These are phyloP conservation scores for Colletotrichum eremochloae DNA, from an alignment of 2,329 filamentous ascomycete species.

Conservation along the genomic window DNA sequence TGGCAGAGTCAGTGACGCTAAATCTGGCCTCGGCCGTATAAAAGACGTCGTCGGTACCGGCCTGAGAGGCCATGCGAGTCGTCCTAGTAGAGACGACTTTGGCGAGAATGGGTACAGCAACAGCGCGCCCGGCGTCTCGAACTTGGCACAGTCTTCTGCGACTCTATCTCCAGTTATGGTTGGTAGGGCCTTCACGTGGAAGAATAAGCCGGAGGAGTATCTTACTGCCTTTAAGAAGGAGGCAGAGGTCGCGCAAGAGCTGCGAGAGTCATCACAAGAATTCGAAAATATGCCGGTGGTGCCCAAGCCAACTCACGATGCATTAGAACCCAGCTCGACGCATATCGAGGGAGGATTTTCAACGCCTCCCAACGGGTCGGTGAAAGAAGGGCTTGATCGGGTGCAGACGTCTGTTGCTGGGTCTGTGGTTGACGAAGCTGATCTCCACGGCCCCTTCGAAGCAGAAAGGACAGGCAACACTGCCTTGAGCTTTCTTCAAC, in stretches of 20 bases:
- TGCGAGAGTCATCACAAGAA: constrained; percentile 28
- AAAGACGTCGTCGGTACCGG: constrained; percentile 83
- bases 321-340: constrained; percentile 24
- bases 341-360: constrained; percentile 27
- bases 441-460: constrained; percentile 67
- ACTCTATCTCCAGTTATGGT: constrained; percentile 55
- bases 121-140: constrained; percentile 51
- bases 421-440: constrained; percentile 70
- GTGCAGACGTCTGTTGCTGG: constrained; percentile 64
- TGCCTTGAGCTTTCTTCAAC: constrained; percentile 65
- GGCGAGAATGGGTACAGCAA: constrained; percentile 53
- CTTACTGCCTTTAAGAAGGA: constrained; percentile 46
- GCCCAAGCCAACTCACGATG: constrained; percentile 7
- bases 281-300: constrained; percentile 2
- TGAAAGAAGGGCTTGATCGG: constrained; percentile 34
- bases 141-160: constrained; percentile 54
- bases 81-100: constrained; percentile 70
- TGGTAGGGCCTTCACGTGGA: constrained; percentile 72
- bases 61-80: constrained; percentile 65
- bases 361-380: constrained; percentile 21
- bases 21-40: constrained; percentile 85
- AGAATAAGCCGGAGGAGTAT: constrained; percentile 73
- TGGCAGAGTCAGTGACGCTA: constrained; percentile 83
- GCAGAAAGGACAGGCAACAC: constrained; percentile 61
- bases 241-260: constrained; percentile 28